These are phyloP conservation scores for Athelia psychrophila DNA, from an alignment of 1,284 basidiomycete genomes.

Conservation along the genomic window DNA sequence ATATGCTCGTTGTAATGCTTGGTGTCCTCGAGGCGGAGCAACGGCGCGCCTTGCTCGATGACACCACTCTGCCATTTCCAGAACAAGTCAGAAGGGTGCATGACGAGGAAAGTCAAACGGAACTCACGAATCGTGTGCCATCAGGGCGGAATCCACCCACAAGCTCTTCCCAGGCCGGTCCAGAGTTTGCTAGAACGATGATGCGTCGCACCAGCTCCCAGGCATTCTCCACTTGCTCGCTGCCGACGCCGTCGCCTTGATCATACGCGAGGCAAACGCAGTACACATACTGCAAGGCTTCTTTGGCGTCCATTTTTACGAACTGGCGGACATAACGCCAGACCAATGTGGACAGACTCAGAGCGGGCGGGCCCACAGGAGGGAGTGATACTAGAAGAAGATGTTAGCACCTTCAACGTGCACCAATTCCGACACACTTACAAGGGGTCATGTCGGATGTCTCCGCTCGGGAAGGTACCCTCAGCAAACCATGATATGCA, in stretches of 20 bases:
- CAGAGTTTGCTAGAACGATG: slow-evolving; percentile 83
- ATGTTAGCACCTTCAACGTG: slow-evolving; percentile 2
- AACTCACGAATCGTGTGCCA: slow-evolving; percentile 82
- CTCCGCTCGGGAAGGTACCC: slow-evolving; percentile 77
- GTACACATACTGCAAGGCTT: slow-evolving; percentile 95
- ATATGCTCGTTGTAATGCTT: slow-evolving; percentile 82
- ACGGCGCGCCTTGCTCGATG: slow-evolving; percentile 79
- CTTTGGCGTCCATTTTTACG: slow-evolving; percentile 87
- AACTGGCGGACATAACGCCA: slow-evolving; percentile 94
- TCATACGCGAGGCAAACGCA: slow-evolving; percentile 84
- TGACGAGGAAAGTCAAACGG: background rate
- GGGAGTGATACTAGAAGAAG: slow-evolving; percentile 57
- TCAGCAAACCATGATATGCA: slow-evolving; percentile 90
- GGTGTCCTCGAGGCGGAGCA: slow-evolving; percentile 74
- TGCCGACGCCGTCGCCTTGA: slow-evolving; percentile 66
- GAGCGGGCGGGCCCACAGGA: slow-evolving; percentile 57
- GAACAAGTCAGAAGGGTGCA: background rate
- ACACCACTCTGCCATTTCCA: slow-evolving; percentile 62
- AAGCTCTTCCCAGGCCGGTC: slow-evolving; percentile 84
- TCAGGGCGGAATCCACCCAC: slow-evolving; percentile 90
- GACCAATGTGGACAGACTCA: slow-evolving; percentile 85
- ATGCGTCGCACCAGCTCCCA: slow-evolving; percentile 89
- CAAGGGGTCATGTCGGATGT: slow-evolving; percentile 80
- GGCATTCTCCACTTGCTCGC: slow-evolving; percentile 81
- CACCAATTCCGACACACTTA: slow-evolving; percentile 38